Conservation (phyloP, 2,329 filamentous ascomycete species). For the Fusarium nygamai region DNA sequence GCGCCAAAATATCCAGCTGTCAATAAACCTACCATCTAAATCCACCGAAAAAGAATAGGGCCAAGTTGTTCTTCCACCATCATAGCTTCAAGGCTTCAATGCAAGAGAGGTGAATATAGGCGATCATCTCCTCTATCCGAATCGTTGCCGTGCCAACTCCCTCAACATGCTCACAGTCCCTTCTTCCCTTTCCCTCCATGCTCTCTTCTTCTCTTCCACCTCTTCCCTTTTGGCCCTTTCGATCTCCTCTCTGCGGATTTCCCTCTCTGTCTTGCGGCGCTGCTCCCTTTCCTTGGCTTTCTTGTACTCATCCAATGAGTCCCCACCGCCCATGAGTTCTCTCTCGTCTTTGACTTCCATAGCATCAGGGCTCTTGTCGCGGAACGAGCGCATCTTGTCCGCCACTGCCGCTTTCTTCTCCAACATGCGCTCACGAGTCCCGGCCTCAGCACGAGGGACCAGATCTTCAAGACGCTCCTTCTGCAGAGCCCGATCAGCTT, state of each 20-base stretch:
- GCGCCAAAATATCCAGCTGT: conserved; percentile 29
- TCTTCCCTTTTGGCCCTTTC: conserved; percentile 79
- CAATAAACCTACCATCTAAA: neutral
- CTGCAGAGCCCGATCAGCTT: conserved; percentile 71
- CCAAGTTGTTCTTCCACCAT: neutral
- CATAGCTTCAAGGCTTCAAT: neutral
- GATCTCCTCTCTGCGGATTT: conserved; percentile 84
- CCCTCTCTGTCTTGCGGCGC: conserved; percentile 83
- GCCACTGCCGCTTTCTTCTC: conserved; percentile 84
- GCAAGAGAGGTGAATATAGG: neutral
- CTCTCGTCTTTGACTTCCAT: conserved; percentile 67
- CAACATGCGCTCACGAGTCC: conserved; percentile 82
- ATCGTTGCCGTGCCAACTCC: conserved; percentile 81
- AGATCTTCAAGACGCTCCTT: conserved; percentile 83
- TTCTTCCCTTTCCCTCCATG: conserved; percentile 80
- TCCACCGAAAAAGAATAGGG: neutral
- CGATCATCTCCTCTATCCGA: conserved; percentile 60
- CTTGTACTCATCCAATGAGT: conserved; percentile 74
- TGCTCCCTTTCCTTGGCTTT: conserved; percentile 71
- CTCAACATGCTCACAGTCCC: conserved; percentile 84
- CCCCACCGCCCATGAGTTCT: conserved; percentile 80
- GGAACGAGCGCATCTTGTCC: conserved; percentile 78
- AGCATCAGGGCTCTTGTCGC: conserved; percentile 70
- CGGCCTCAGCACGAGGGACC: conserved; percentile 82
- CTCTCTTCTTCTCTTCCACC: conserved; percentile 78